Conservation (phyloP, 345 rosid species). For the Camelina laxa region DNA sequence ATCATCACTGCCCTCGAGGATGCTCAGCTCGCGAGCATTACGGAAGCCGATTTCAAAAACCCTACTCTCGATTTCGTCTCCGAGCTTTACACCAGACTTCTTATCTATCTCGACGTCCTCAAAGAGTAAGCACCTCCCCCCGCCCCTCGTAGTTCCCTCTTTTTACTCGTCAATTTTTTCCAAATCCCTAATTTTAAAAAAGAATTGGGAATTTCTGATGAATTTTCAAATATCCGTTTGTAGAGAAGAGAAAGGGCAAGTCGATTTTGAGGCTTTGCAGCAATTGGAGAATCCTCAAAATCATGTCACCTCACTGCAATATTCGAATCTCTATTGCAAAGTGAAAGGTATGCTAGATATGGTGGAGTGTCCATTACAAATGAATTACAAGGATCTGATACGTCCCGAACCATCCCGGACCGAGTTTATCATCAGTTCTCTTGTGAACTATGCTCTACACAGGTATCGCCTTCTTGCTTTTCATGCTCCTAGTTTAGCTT, state of each 20-base stretch:
- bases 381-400: conserved; percentile 70
- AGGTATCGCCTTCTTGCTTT: conserved; percentile 50
- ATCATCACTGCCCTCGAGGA: conserved; percentile 63
- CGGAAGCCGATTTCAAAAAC: conserved; percentile 57
- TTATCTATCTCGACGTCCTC: conserved; percentile 67
- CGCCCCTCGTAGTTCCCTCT: background rate
- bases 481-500: no score
- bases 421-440: conserved; percentile 73
- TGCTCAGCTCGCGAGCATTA: conserved; percentile 59
- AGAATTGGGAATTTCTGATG: background rate
- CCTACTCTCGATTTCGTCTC: conserved; percentile 59
- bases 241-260: conserved; percentile 80
- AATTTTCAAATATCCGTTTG: background rate
- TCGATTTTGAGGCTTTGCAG: conserved; percentile 79
- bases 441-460: conserved; percentile 81
- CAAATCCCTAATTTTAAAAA: no score
- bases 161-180: no score
- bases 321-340: conserved; percentile 54
- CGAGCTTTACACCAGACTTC: conserved; percentile 67
- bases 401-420: conserved; percentile 66
- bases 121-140: conserved; percentile 51
- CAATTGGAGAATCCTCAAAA: conserved; percentile 87
- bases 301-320: conserved; percentile 57
- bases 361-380: conserved; percentile 56
- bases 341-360: conserved; percentile 53